These are phyloP conservation scores for Sechiopsis laciniata DNA, from an alignment of 306 rosid genomes.

Conservation along the genomic window DNA sequence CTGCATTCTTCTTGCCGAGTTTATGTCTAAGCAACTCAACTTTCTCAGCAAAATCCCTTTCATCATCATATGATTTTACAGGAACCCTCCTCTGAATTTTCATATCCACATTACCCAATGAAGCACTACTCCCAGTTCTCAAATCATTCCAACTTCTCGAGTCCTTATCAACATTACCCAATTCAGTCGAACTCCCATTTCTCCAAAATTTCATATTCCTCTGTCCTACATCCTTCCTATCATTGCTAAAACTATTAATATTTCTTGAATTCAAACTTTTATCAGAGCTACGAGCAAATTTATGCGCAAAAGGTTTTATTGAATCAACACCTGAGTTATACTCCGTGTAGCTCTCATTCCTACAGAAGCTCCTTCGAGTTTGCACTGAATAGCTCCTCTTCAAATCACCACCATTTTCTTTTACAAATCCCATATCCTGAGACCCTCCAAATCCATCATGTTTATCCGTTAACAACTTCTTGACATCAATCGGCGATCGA, in stretches of 20 bases:
- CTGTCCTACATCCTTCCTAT: conserved; percentile 20
- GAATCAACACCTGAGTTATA: conserved; percentile 27
- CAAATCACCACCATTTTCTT: conserved; percentile 4
- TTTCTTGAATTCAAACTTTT: conserved; percentile 20
- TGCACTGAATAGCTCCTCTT: conserved; percentile 50
- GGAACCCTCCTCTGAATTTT: conserved; percentile 58
- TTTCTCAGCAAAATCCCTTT: conserved; percentile 40
- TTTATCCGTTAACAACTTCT: conserved; percentile 28
- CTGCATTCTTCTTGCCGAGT: conserved; percentile 47
- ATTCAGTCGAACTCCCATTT: conserved; percentile 34
- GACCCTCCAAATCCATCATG: conserved; percentile 14
- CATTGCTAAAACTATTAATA: conserved; percentile 6
- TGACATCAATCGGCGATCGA: conserved; percentile 33
- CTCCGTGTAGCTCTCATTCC: conserved; percentile 34
- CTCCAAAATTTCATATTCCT: conserved; percentile 35
- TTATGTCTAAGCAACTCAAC: conserved; percentile 58
- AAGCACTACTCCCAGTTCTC: conserved; percentile 61
- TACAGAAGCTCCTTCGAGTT: conserved; percentile 30
- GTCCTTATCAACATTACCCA: not conserved
- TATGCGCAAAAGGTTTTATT: conserved; percentile 22
- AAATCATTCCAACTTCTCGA: conserved; percentile 19
- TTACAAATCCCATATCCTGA: conserved; percentile 22
- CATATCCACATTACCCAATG: conserved; percentile 65
- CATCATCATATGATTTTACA: conserved; percentile 36
- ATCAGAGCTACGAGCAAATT: conserved; percentile 22